Percentiles rank a stretch among this genome's conserved stretches.
These are phyloP conservation scores for Daedaleopsis nitida DNA, from an alignment of 768 basidiomycete genomes.

Conservation along the genomic window DNA sequence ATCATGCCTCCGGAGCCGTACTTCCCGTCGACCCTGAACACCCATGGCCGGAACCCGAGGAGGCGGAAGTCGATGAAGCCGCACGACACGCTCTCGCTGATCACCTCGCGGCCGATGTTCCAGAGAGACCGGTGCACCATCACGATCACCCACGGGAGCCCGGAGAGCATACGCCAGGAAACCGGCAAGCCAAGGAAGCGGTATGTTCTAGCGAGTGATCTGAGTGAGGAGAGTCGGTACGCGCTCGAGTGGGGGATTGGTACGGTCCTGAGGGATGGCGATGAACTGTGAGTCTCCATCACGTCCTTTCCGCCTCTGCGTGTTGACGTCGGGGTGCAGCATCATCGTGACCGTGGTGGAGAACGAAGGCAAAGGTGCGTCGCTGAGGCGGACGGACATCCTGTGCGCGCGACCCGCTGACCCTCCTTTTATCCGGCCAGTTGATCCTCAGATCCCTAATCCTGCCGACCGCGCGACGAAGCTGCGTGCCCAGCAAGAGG, in stretches of 20 bases:
- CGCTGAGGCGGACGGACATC: neutral
- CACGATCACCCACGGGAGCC: constrained; percentile 83
- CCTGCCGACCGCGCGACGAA: constrained; percentile 76
- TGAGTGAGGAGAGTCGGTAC: constrained; percentile 92
- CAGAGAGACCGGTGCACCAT: constrained; percentile 93
- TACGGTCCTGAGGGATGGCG: constrained; percentile 92
- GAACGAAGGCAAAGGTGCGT: constrained; percentile 84
- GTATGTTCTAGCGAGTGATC: constrained; percentile 92
- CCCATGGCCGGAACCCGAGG: constrained; percentile 39
- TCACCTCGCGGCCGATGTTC: constrained; percentile 80
- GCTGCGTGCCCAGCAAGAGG: constrained; percentile 90
- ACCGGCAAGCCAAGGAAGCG: constrained; percentile 57
- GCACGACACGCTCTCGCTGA: constrained; percentile 64
- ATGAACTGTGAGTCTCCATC: constrained; percentile 62
- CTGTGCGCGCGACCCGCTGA: constrained; percentile 4
- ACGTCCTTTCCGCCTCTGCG: neutral
- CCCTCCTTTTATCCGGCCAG: constrained; percentile 33
- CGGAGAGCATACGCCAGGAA: constrained; percentile 50
- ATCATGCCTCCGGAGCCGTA: constrained; percentile 83
- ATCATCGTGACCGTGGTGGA: constrained; percentile 90
- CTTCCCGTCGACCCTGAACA: constrained; percentile 73
- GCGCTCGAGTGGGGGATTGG: constrained; percentile 99
- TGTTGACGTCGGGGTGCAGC: constrained; percentile 33
- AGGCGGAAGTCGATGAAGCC: constrained; percentile 63
- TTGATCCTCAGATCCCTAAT: constrained; percentile 71